A percentile compares a stretch with the other conserved stretches of the same genome.
phyloP scores from a whole-genome alignment of 1,284 basidiomycete species.

The Schizophyllum commune region DNA sequence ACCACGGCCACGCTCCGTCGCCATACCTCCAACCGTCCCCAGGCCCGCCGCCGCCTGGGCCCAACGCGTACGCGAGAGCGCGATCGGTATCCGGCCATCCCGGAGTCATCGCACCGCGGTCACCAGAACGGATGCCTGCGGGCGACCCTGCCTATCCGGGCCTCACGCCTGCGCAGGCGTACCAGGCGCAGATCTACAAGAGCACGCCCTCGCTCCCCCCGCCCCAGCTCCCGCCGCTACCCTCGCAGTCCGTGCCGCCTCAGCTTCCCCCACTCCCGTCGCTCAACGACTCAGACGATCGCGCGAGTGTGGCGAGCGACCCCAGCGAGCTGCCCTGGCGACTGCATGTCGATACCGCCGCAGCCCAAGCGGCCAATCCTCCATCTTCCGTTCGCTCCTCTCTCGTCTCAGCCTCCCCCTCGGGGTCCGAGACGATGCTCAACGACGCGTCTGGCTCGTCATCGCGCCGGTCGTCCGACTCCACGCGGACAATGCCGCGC shows the following conservation, averaged over 20 bases:
- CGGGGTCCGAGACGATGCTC: conserved; percentile 24
- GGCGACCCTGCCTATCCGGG: conserved; percentile 22
- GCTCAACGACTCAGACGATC: conserved; percentile 1
- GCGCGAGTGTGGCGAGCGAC: conserved; percentile 19
- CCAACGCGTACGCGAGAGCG: conserved; percentile 14
- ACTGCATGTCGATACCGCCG: conserved; percentile 44
- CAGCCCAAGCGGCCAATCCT: conserved; percentile 42
- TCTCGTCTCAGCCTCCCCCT: conserved; percentile 21
- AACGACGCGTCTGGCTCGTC: conserved; percentile 22
- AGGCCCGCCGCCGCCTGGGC: conserved; percentile 2
- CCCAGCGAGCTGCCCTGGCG: neutral
- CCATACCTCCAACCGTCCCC: conserved; percentile 11
- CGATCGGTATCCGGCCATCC: conserved; percentile 19
- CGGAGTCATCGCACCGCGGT: conserved; percentile 15
- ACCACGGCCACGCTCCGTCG: conserved; percentile 23
- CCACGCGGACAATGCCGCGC: conserved; percentile 37
- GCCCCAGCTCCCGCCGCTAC: conserved; percentile 14
- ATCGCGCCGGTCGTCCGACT: conserved; percentile 48
- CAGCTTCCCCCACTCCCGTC: conserved; percentile 16
- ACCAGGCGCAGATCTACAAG: conserved; percentile 65
- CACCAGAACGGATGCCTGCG: conserved; percentile 1
- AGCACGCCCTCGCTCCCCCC: conserved; percentile 27
- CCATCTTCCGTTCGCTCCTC: conserved; percentile 15
- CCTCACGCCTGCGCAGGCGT: conserved; percentile 70
- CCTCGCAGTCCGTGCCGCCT: conserved; percentile 22